These are phyloP conservation scores for Fusarium protoensiforme DNA, from an alignment of 2,329 filamentous ascomycete species.

Conservation along the genomic window DNA sequence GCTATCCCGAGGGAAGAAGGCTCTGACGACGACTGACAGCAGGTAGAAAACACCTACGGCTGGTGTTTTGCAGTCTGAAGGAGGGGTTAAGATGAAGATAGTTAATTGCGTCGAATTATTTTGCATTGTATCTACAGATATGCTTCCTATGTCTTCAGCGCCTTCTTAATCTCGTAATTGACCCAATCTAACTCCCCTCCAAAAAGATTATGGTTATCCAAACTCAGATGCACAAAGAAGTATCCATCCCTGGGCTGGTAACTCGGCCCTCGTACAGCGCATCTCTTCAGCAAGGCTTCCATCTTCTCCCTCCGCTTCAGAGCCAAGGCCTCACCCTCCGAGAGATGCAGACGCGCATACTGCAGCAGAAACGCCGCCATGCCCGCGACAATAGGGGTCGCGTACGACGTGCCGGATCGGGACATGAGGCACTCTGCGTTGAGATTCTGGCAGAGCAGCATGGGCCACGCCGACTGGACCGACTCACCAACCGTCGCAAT, in stretches of 20 bases:
- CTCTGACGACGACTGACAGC: background rate
- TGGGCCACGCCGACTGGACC: conserved; percentile 18
- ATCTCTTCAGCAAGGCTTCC: conserved; percentile 4
- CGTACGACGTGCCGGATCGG: conserved; percentile 11
- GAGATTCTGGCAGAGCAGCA: background rate
- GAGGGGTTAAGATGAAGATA: background rate
- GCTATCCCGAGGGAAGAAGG: background rate
- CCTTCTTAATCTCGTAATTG: background rate
- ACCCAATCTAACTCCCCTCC: background rate
- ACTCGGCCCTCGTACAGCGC: background rate
- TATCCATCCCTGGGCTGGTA: conserved; percentile 1
- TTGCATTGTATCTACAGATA: background rate
- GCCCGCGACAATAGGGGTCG: conserved; percentile 4
- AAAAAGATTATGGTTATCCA: conserved; percentile 10
- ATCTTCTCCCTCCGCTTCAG: conserved; percentile 12
- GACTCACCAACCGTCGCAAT: conserved; percentile 9
- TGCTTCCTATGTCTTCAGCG: background rate
- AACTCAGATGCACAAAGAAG: conserved; percentile 8
- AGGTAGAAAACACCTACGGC: background rate
- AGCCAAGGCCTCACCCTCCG: background rate
- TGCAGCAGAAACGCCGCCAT: conserved; percentile 7
- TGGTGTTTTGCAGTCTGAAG: background rate
- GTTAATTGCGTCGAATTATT: background rate
- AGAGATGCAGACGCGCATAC: conserved; percentile 8
- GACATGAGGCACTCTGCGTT: background rate